phyloP scores from a whole-genome alignment of 176 grass and related monocot species.

The Lolium rigidum region DNA sequence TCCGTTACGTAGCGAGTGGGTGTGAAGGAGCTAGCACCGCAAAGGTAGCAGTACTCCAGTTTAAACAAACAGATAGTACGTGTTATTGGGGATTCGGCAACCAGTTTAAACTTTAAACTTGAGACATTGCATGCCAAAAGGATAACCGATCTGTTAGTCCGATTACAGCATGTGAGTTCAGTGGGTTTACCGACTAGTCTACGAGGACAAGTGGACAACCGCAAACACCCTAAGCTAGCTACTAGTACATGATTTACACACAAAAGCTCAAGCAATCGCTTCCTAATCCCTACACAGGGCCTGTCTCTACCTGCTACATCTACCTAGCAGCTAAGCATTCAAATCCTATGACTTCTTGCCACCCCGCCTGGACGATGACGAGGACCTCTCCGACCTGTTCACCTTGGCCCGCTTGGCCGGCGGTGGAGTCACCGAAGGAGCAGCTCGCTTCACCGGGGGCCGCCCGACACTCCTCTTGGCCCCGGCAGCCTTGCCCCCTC shows the following conservation, averaged over 20 bases:
- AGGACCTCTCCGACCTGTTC: constrained; percentile 39
- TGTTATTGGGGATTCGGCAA: neutral
- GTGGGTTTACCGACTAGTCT: neutral
- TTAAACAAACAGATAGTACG: too few relatives aligned
- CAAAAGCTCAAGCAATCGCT: neutral
- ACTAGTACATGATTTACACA: constrained; percentile 31
- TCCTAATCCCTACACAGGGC: neutral
- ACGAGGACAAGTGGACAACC: neutral
- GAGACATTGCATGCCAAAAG: constrained; percentile 12
- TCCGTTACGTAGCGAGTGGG: too few relatives aligned
- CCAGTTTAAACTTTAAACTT: neutral
- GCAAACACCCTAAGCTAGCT: neutral
- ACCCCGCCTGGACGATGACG: constrained; percentile 51
- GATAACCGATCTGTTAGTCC: neutral
- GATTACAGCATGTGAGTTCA: constrained; percentile 28
- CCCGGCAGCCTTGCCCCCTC: constrained; percentile 19
- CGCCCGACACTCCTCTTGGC: constrained; percentile 73
- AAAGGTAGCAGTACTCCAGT: neutral
- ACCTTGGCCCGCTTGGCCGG: constrained; percentile 76
- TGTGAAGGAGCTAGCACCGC: too few relatives aligned
- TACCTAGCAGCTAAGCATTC: neutral
- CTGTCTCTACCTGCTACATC: constrained; percentile 1
- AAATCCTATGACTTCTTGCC: constrained; percentile 40
- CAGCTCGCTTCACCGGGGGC: constrained; percentile 69
- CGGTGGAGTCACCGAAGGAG: constrained; percentile 47